These are phyloP conservation scores for Penicillium sp. DNA, from an alignment of 2,329 filamentous ascomycete genomes.

Conservation along the genomic window DNA sequence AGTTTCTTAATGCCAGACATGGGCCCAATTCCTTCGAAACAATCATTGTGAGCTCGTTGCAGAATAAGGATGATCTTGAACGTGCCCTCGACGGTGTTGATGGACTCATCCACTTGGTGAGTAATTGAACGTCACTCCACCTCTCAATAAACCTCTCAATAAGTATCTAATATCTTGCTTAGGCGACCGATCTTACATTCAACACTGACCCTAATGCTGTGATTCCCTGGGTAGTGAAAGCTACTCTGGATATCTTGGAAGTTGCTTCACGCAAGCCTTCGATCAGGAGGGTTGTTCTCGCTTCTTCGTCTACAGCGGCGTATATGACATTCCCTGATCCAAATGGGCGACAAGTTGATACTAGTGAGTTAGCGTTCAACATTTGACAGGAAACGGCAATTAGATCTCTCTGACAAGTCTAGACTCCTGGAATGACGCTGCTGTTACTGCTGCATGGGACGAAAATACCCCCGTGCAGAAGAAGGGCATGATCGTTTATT, in stretches of 20 bases:
- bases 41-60: slow-evolving; percentile 45
- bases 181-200: slow-evolving; percentile 32
- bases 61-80: slow-evolving; percentile 43
- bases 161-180: not conserved
- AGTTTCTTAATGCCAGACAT: slow-evolving; percentile 35
- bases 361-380: not conserved
- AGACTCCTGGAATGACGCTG: slow-evolving; percentile 23
- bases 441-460: slow-evolving; percentile 41
- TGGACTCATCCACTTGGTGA: slow-evolving; percentile 26
- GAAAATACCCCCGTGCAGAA: slow-evolving; percentile 23
- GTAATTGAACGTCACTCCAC: not conserved
- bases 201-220: slow-evolving; percentile 47
- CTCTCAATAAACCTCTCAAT: not conserved
- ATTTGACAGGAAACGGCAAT: not conserved
- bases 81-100: slow-evolving; percentile 45
- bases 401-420: not conserved
- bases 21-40: slow-evolving; percentile 41
- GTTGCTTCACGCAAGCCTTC: slow-evolving; percentile 21
- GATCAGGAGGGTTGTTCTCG: slow-evolving; percentile 14
- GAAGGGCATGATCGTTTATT: slow-evolving; percentile 18
- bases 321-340: slow-evolving; percentile 8
- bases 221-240: slow-evolving; percentile 48
- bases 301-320: slow-evolving; percentile 10
- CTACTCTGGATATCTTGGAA: slow-evolving; percentile 39
- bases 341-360: slow-evolving; percentile 7